Conservation (phyloP, 257 asterid genomes). For the Scutellaria barbata region DNA sequence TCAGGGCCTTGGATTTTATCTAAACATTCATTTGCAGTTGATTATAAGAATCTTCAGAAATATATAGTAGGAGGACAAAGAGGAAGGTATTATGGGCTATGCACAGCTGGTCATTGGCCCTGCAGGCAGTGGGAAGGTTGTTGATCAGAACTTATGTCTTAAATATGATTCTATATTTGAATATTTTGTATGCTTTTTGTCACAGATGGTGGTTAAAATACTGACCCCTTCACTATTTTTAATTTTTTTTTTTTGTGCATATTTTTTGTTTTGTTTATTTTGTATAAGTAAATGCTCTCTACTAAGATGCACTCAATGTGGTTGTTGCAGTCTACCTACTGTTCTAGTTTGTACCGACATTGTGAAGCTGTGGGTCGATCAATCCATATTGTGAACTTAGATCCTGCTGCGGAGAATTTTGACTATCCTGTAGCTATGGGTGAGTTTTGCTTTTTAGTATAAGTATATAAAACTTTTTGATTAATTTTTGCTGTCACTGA, state of each 20-base stretch:
- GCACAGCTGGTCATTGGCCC: conserved; percentile 99
- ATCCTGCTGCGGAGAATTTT: conserved; percentile 96
- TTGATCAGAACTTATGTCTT: conserved; percentile 18
- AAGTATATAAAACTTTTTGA: background rate
- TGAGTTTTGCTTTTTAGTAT: conserved; percentile 36
- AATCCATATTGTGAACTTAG: conserved; percentile 83
- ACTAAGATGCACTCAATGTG: conserved; percentile 24
- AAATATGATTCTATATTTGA: conserved; percentile 3
- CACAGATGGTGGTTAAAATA: background rate
- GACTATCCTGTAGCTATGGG: conserved; percentile 98
- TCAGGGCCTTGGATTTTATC: conserved; percentile 52
- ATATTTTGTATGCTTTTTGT: background rate
- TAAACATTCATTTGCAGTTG: conserved; percentile 43
- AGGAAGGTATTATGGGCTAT: conserved; percentile 68
- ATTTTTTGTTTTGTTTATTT: background rate
- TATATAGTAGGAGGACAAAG: conserved; percentile 36
- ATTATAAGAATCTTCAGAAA: conserved; percentile 15
- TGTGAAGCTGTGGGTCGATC: conserved; percentile 81
- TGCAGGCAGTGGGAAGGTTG: conserved; percentile 99
- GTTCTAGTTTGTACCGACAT: conserved; percentile 81
- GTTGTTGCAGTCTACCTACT: conserved; percentile 81
- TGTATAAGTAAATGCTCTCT: background rate
- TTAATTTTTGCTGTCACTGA: background rate
- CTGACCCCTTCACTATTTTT: background rate
- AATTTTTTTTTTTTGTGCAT: background rate